Conservation (phyloP, 306 rosid genomes). For the Vicia sativa region DNA sequence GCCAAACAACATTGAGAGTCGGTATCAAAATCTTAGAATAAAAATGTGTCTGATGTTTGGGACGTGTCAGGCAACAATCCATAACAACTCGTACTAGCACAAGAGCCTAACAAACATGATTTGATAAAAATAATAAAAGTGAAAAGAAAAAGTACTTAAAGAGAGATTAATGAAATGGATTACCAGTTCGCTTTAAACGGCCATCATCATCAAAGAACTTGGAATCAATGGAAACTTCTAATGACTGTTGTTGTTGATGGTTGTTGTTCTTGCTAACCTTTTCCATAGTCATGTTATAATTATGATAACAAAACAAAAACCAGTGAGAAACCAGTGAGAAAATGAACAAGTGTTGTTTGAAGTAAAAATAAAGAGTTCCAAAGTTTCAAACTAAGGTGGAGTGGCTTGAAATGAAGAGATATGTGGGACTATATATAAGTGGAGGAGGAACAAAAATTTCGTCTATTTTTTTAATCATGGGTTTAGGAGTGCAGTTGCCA, state of each 20-base stretch:
- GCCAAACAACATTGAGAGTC: neutral
- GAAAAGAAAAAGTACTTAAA: no score
- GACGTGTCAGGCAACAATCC: no score
- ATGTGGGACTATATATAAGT: slow-evolving; percentile 31
- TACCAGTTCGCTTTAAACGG: slow-evolving; percentile 48
- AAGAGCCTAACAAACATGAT: no score
- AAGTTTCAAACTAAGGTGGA: neutral
- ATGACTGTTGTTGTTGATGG: slow-evolving; percentile 1
- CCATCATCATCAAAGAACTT: slow-evolving; percentile 47
- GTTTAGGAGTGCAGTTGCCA: no score
- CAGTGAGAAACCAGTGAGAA: neutral
- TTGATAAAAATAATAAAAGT: no score
- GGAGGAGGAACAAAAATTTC: neutral
- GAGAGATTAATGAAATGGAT: neutral
- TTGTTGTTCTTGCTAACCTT: neutral
- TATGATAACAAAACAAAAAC: neutral
- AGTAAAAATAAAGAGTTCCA: neutral
- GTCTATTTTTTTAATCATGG: no score
- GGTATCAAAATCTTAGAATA: no score
- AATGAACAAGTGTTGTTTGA: neutral
- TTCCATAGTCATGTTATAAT: slow-evolving; percentile 36
- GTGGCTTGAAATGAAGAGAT: neutral
- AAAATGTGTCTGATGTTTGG: no score
- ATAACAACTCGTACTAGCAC: no score
- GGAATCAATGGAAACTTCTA: slow-evolving; percentile 41